Evolutionary conservation across 1,139 yeast genomes (phyloP).

Genomic region (Candida anutae): DNA sequence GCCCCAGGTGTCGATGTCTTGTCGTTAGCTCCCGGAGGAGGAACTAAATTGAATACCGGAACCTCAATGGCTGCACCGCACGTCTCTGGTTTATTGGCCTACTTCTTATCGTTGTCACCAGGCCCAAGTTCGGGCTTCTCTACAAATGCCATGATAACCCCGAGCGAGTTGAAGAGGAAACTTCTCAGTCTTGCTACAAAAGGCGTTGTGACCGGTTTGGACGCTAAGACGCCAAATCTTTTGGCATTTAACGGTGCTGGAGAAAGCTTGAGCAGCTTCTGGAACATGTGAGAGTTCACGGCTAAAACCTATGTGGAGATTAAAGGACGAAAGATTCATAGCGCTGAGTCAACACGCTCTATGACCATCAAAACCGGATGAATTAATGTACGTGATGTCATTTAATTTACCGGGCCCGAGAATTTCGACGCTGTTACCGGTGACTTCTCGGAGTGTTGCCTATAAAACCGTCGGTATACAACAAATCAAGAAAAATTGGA

Average conservation of each 20-base stretch:
- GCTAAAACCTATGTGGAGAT: too few relatives aligned
- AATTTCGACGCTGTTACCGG: too few relatives aligned
- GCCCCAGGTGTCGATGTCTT: constrained; percentile 39
- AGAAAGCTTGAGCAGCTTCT: constrained; percentile 14
- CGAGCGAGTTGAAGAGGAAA: constrained; percentile 27
- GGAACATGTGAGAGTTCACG: too few relatives aligned
- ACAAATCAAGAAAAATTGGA: too few relatives aligned
- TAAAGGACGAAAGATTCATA: too few relatives aligned
- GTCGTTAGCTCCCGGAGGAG: constrained; percentile 33
- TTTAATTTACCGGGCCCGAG: too few relatives aligned
- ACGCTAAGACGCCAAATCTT: too few relatives aligned
- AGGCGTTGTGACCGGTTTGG: constrained; percentile 19
- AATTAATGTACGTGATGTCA: too few relatives aligned
- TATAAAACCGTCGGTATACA: too few relatives aligned
- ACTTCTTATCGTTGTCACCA: constrained; percentile 36
- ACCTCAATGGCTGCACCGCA: constrained; percentile 43
- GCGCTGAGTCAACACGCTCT: too few relatives aligned
- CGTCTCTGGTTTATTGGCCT: constrained; percentile 33
- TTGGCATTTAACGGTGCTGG: constrained; percentile 22
- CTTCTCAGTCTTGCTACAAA: constrained; percentile 32
- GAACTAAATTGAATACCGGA: constrained; percentile 30
- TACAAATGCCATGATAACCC: constrained; percentile 15
- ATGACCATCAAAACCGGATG: too few relatives aligned
- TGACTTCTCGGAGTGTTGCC: too few relatives aligned
- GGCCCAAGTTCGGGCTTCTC: constrained; percentile 27